Evolutionary conservation across 805 yeast genomes (phyloP), one percentile per base, ranked within the genome.

Genomic region (Priceomyces haplophilus): DNA sequence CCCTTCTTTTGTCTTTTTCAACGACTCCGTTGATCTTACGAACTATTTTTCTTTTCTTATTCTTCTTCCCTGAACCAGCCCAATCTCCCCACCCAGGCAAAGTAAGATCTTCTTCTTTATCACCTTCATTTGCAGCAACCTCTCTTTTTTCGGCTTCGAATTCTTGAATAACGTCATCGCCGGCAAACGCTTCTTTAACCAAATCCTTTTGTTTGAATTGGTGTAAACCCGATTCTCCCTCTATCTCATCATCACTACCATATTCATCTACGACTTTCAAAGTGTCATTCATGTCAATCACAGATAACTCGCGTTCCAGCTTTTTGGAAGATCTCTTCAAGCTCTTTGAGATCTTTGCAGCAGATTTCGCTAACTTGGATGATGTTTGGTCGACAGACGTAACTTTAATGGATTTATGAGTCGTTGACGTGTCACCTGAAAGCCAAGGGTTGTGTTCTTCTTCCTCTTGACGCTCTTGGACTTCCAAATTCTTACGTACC

Each of bases 61-160:
- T 58, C 44, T 55, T 64, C 33, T 57, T 54, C 16, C 54, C 62
- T 7, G 77, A 79, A 30, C 97, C 97, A 8, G 91, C 85, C 99
- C 99, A 93, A 34, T 85, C 86, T 37, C 98, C 98, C 97, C 98
- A 93, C 1, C 99, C 99, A 3, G 97, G 98, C 40, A 90, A 65
- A 0, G 96, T 84, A 37, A 85, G 67, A 59, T 90, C 96, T 45
- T 85, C 83, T 55, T 83, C 89, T 58, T 88, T 76, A 63, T 91
- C 97, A 44, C 81, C 97, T 62, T 91, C 97, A 37, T 85, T 89
- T 34, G 69, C 76, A 4, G 75, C 72, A 10, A 77, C 77, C 51
- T 78, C 74, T 44, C 72, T 69, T 67, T 91, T 93, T 54, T 90
- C 98, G 11, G 69, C 75, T 48, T 79, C 80, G 61, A 93, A 93